Evolutionary conservation across 202 grass and related monocot genomes (phyloP), one percentile per base, ranked within the genome.

Genomic region (Digitaria exilis): DNA sequence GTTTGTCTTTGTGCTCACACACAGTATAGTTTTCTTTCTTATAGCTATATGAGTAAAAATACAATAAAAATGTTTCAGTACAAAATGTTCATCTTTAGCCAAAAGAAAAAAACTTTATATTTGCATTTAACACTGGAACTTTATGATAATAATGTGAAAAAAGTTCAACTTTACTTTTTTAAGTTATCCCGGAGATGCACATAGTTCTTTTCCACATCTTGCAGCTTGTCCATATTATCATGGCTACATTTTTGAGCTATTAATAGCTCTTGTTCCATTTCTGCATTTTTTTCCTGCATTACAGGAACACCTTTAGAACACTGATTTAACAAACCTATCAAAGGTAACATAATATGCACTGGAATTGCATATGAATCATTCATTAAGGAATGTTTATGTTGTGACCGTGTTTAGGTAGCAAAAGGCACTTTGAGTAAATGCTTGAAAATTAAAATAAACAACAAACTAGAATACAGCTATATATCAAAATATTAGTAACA

Each of bases 151-250:
- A 24, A 17, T 78, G 21, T 77, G 51, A 52, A 65, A 72, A 46
- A 14, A 78, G 21, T 10, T n/a, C n/a, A n/a, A n/a, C n/a, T n/a
- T n/a, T 93, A 97, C 94, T 80, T 97, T 74, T 89, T 81, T 71
- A 93, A 88, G 82, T 84, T 97, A 66, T 90, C 69, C 54, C 84
- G 89, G 41, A 97, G 82, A 83, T 97, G 82, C 39, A 80, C 30
- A 83, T 89, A 91, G 62, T 89, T 87, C 82, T 76, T 82, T 97
- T 97, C 91, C 48, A 91, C 70, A 66, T 89, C 89, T 4, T 83
- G 80, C 71, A 97, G 80, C 82, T 93, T 97, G 76, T 97, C 89
- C 54, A 89, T 75, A 79, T 88, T 93, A 49, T 91, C 87, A 68
- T 90, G 73, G 69, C 84, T 87, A 76, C 54, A 84, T 80, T 88